Base-by-base conservation (phyloP, 345 rosid genomes). In the Crucihimalaya himalaica region DNA sequence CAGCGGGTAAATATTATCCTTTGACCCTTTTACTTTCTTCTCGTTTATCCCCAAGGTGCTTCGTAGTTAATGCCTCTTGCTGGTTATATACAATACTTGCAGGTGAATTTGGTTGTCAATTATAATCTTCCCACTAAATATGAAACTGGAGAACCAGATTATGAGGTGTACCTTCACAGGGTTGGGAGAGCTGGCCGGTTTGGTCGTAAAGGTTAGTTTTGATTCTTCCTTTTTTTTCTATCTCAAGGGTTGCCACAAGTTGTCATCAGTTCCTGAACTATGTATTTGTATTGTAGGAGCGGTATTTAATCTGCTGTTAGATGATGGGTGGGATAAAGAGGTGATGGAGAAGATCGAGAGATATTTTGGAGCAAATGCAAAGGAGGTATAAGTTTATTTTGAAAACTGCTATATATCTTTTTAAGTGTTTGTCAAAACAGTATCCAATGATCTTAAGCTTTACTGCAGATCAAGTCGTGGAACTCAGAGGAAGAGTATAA, bases 161-260 rank as follows among this genome's bases (percentile, higher is more conserved):
- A 60, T 74, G 99, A 95, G 82, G 93, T 86, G 27, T 92, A 95
- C 81, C 84, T 95, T 81, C 99, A 92, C 77, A 88, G 99, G 75
- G 90, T 95, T 66, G 99, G 99, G 52, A 84, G 99, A 69, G 97
- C 97, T 37, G 99, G 99, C 46, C 91, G 97, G 12, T 95, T 95
- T 82, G 97, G 99, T 46, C 88, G 96, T 71, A 91, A 88, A 80
- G 97, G 97, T 87, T 62, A 51, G 67, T 72, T 51, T 65, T n/a
- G 40, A 21, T 65, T 48, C 37, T 20, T 31, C 9, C 16, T 15
- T 32, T 34, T 20, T 28, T 25, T 20, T 25, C 1, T 23, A 4
- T 18, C 29, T 29, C n/a, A 42, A 21, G 59, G 63, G 39, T 55
- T 69, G 3, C 39, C 50, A 43, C 5, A n/a, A 55, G 15, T 37